Base-by-base conservation (phyloP, 2,329 filamentous ascomycete species). In the Calonectria leucothoes region DNA sequence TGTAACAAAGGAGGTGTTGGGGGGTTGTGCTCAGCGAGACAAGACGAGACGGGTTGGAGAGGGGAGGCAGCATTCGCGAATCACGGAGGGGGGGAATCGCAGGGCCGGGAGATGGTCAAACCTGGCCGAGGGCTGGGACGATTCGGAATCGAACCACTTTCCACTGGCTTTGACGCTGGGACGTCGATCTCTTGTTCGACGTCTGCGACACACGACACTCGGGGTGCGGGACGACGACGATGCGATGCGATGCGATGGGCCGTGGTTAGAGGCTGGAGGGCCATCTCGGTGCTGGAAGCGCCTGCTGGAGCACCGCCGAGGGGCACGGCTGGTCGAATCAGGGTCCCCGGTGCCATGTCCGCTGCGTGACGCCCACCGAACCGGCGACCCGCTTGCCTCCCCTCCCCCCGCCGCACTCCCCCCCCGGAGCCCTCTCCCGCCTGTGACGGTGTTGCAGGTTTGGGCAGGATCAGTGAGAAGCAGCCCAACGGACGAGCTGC, bases 1-100 rank as follows among this genome's bases (percentile, higher is more conserved):
- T 80, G 78, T 78, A 80, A 80, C 78, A 79, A 45, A 68, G 67
- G 77, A 75, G 78, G 77, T 78, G 76, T 75, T 75, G 77, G 73
- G 57, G 29, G 27, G 45, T 42, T 2, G 42, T 51, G 29, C 15
- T 42, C 39, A 31, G 33, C 59, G 61, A 70, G 69, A 70, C 61
- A 49, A 45, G 61, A 70, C 37, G 64, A 61, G 67, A 69, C 39
- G 66, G 52, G 39, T 39, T 37, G 27, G 15, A 29, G n/a, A 25
- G 23, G 29, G 29, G 35, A 61, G 35, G 11, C n/a, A 25, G 17
- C 25, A 5, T 17, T 35, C 31, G 25, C 69, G 61, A 71, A 71
- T 71, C 69, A 66, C 61, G 51, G 33, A 31, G 8, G 31, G 48
- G 20, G 10, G 14, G 51, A 59, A 37, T 33, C 25, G 63, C 42